Base-by-base conservation (phyloP, 148 eudicot species). In the Nepenthes mirabilis region DNA sequence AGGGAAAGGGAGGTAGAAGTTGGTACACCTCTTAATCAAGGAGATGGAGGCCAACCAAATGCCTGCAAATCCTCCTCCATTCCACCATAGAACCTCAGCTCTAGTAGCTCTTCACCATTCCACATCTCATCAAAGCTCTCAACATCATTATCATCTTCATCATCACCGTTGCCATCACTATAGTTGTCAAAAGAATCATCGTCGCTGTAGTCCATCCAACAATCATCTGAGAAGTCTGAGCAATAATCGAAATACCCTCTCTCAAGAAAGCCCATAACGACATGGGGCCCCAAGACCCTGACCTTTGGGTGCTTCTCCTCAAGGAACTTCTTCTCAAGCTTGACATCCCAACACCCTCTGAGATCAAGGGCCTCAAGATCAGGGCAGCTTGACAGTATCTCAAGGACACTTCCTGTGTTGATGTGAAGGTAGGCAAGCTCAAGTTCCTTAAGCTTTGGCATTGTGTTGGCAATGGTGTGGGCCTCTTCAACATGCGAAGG, bases 341-440 rank as follows among this genome's bases (percentile, higher is more conserved):
- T 75, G 54, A 83, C 95, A 36, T 67, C 75, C 87, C 90, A 87
- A 56, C 89, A 87, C 33, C 95, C 95, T 74, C 90, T 77, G 62
- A 87, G 43, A 65, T 87, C 95, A 75, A 87, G 67, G 11, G 65
- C 65, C 62, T 77, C 89, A 3, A 87, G 89, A 45, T 79, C 59
- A 0, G 60, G 70, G 50, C 89, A 87, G 11, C 72, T 72, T 3
- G 60, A 58, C 36, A 87, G 74, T 53, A 87, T 83, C 71, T 81
- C 84, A 2, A 79, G 73, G 56, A 83, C 80, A 36, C 72, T 58
- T 1, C 63, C 59, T 1, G 78, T 76, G 45, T 81, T 70, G 8
- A 87, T 59, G 10, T 62, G 75, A 40, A 81, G 58, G 64, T 81
- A 87, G n/a, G 83, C 87, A 5, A 87, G 64, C 71, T 81, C 86